Evolutionary conservation across 768 basidiomycete genomes (phyloP), one percentile per base, ranked within the genome.

Genomic region (Kwoniella mangroviensis): DNA sequence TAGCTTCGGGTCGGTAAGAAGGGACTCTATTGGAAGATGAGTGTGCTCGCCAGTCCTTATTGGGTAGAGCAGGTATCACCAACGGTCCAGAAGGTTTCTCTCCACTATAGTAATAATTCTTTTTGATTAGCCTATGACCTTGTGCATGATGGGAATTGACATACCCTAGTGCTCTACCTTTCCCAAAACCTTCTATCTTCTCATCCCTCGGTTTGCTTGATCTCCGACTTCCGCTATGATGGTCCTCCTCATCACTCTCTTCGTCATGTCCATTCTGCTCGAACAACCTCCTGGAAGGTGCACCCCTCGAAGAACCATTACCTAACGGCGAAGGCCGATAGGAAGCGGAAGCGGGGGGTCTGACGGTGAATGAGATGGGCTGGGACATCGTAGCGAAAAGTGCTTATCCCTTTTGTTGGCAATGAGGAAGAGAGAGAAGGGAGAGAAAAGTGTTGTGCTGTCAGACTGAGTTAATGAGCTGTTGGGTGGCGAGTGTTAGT

Each of bases 11-110:
- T 42, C 78, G 68, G 68, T 77, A 83, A 21, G 75, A 73, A 17
- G 88, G 77, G 70, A 91, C 86, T 79, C 88, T 90, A 52, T 90
- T 86, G 17, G 92, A 92, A 22, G 68, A 58, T n/a, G 77, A 75
- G 2, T 75, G 73, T 53, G 80, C 70, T 52, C 93, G 86, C 96
- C 96, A 99, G 80, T 99, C 95, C 28, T 89, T 88, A 78, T 98
- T 96, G 75, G 93, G 86, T 55, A 92, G 85, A 0, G 93, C 86
- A 17, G 95, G 90, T 55, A 99, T 98, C 45, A 97, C 89, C 10
- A 97, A 87, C 0, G 92, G 92, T 4, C 85, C 88, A 51, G 87
- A 80, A 12, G 86, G 83, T 61, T 81, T 85, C 71, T 85, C 85
- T 52, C 84, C 86, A 65, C 74, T 75, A 56, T 56, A 40, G 2